phyloP scores from a whole-genome alignment of 768 basidiomycete genomes.

The Podaxis carcinomalis region DNA sequence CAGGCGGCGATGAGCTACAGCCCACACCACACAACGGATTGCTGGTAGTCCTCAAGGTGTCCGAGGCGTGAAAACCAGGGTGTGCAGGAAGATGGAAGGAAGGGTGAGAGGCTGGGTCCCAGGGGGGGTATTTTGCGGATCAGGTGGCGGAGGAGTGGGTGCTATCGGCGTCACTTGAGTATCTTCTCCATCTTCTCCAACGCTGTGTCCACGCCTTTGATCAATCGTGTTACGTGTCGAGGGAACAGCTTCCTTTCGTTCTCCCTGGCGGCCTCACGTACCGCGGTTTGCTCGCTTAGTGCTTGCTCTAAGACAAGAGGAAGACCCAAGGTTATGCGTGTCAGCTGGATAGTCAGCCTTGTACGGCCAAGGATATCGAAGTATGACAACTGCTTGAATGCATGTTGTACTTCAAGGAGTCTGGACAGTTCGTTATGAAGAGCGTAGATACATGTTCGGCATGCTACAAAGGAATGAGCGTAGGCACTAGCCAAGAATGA shows the following conservation, averaged over 20 bases:
- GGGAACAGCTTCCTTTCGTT: constrained; percentile 41
- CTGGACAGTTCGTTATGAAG: constrained; percentile 70
- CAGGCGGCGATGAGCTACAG: not conserved
- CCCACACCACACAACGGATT: not conserved
- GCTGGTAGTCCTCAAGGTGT: not conserved
- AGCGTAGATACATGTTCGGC: constrained; percentile 71
- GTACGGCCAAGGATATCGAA: constrained; percentile 74
- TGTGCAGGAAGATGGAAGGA: not conserved
- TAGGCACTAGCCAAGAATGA: not conserved
- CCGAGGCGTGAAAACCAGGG: not conserved
- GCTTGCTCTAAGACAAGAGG: constrained; percentile 74
- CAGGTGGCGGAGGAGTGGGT: not conserved
- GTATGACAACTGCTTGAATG: constrained; percentile 71
- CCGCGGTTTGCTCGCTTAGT: constrained; percentile 40
- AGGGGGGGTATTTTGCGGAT: not conserved
- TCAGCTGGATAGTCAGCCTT: constrained; percentile 71
- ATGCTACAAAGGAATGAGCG: constrained; percentile 39
- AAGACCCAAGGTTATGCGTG: constrained; percentile 69
- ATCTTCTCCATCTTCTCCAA: constrained; percentile 66
- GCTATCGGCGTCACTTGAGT: constrained; percentile 26
- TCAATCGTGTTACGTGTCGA: constrained; percentile 51
- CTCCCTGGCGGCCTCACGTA: constrained; percentile 11
- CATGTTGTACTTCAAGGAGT: constrained; percentile 78
- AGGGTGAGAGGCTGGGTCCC: not conserved
- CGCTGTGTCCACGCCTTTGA: constrained; percentile 57